Evolutionary conservation across 176 grass and related monocot species (phyloP).

Genomic region (Poa pratensis): DNA sequence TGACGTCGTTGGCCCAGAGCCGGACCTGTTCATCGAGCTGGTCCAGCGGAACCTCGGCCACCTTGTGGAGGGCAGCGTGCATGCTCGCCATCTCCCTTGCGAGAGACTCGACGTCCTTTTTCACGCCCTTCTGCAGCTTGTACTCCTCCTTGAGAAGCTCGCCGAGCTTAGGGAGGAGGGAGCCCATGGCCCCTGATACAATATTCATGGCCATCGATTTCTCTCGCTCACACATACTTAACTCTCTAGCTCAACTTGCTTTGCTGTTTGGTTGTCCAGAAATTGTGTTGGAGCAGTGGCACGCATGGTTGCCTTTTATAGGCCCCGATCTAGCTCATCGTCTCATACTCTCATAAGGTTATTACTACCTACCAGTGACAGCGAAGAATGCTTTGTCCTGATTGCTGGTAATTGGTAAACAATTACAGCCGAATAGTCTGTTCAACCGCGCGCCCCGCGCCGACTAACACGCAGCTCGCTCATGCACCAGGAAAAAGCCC

Average conservation of each 20-base stretch:
- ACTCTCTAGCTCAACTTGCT: neutral
- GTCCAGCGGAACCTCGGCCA: neutral
- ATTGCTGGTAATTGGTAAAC: no score
- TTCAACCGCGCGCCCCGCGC: no score
- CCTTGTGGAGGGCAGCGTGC: slow-evolving; percentile 3
- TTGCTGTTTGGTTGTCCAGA: neutral
- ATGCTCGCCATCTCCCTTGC: neutral
- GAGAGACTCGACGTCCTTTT: neutral
- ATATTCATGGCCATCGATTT: neutral
- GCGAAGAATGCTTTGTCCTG: no score
- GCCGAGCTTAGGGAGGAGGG: neutral
- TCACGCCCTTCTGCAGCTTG: neutral
- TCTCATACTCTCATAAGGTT: neutral
- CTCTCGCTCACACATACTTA: neutral
- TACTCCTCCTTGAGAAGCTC: slow-evolving; percentile 1
- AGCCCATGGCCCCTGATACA: neutral
- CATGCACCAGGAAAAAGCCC: no score
- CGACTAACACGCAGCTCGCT: no score
- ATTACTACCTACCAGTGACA: no score
- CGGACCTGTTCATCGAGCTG: neutral
- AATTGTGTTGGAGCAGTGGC: neutral
- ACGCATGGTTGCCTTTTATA: neutral
- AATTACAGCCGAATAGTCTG: no score
- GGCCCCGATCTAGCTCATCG: neutral
- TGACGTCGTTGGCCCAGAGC: neutral